A percentile compares a stretch with the other conserved stretches of the same genome.
Evolutionary conservation across 345 rosid species (phyloP).

Genomic region (Populus pruinosa): DNA sequence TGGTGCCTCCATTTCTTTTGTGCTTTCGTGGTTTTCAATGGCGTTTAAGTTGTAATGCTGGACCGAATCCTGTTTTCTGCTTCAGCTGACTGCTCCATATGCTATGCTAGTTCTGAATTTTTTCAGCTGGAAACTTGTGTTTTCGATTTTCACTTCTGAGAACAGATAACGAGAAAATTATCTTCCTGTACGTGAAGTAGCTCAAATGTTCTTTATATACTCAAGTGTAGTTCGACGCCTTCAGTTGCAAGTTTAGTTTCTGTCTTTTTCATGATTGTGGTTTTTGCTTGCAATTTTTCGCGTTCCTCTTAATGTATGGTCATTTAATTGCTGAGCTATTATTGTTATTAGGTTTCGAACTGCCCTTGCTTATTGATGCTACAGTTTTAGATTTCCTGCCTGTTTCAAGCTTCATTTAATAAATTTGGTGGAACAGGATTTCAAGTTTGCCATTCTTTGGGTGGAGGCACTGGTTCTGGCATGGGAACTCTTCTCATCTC

Average conservation of each 20-base stretch:
- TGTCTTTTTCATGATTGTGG: not conserved
- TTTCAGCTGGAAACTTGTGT: not conserved
- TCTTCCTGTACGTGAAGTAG: not conserved
- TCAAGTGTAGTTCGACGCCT: not conserved
- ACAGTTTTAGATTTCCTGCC: not conserved
- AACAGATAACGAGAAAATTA: not conserved
- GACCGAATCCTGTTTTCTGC: not conserved
- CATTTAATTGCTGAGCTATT: not conserved
- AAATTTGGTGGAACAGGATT: slow-evolving; percentile 12
- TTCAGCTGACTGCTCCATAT: not conserved
- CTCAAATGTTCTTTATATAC: not conserved
- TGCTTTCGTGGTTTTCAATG: not conserved
- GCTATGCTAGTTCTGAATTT: not conserved
- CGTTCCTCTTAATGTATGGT: not conserved
- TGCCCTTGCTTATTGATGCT: not conserved
- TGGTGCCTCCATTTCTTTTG: not conserved
- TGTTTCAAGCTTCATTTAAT: not conserved
- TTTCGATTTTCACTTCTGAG: not conserved
- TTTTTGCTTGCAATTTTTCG: not conserved
- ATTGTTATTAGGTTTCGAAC: not conserved
- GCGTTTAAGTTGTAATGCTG: not conserved
- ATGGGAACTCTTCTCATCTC: slow-evolving; percentile 30
- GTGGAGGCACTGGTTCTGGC: slow-evolving; percentile 33
- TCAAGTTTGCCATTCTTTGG: slow-evolving; percentile 28
- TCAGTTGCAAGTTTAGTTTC: not conserved